A percentile compares a stretch with the other conserved stretches of the same genome.
Evolutionary conservation across 1,139 yeast species (phyloP).

Genomic region (Hanseniaspora sp.): DNA sequence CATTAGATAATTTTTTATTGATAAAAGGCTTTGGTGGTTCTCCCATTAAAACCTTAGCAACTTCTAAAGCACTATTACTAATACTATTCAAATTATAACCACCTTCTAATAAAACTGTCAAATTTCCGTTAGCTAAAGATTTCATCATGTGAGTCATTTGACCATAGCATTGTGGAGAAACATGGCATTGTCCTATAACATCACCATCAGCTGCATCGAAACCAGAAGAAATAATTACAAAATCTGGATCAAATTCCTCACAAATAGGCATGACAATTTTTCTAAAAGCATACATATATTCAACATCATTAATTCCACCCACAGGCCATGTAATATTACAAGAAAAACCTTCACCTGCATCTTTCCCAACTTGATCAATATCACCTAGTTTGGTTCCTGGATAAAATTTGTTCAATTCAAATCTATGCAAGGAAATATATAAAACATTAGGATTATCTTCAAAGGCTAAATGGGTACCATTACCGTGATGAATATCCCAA

Average conservation of each 20-base stretch:
- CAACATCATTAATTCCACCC: conserved; percentile 94
- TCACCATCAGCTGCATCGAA: conserved; percentile 99
- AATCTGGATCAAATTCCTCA: conserved; percentile 81
- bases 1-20: conserved; percentile 27
- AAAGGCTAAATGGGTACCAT: conserved; percentile 93
- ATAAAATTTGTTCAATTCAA: conserved; percentile 82
- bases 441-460: conserved; percentile 80
- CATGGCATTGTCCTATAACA: conserved; percentile 94
- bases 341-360: conserved; percentile 72
- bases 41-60: conserved; percentile 81
- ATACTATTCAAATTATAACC: conserved; percentile 91
- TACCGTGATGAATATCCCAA: conserved; percentile 98
- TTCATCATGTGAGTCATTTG: conserved; percentile 90
- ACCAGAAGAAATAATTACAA: conserved; percentile 86
- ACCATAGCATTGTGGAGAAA: conserved; percentile 91
- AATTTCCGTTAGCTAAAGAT: conserved; percentile 73
- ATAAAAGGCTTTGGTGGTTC: conserved; percentile 82
- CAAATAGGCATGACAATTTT: conserved; percentile 84
- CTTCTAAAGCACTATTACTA: conserved; percentile 82
- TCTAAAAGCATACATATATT: conserved; percentile 83
- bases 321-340: conserved; percentile 90
- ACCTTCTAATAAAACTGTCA: conserved; percentile 88
- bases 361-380: conserved; percentile 70
- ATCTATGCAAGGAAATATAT: conserved; percentile 82
- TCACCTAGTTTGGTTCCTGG: conserved; percentile 88